Percentiles rank a stretch among this genome's conserved stretches.
Conservation (phyloP, 768 basidiomycete species). For the Mycena galopus region DNA sequence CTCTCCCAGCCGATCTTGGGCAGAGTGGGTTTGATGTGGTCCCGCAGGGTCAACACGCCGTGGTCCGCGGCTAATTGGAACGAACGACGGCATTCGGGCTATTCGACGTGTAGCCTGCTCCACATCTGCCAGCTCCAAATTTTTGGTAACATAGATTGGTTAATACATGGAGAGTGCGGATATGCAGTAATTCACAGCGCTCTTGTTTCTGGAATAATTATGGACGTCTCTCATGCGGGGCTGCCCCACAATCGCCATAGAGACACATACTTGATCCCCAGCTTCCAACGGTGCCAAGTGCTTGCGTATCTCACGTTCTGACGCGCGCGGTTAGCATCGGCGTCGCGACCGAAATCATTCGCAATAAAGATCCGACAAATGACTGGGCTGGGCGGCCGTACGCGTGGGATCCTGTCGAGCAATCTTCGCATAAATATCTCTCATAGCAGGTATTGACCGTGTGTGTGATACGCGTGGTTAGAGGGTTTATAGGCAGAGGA, state of each 20-base stretch:
- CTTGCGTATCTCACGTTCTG: background rate
- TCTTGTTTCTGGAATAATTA: background rate
- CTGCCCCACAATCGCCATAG: no score
- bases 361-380: background rate
- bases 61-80: conserved; percentile 17
- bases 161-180: background rate
- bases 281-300: no score
- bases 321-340: background rate
- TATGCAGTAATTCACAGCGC: background rate
- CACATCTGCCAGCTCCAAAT: background rate
- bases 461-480: no score
- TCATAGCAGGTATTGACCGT: no score
- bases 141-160: background rate
- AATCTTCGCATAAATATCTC: background rate
- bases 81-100: background rate
- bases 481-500: no score
- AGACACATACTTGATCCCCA: no score
- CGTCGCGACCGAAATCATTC: no score
- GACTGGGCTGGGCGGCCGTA: conserved; percentile 16
- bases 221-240: background rate
- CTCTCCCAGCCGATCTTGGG: conserved; percentile 84
- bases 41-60: conserved; percentile 61
- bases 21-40: conserved; percentile 88
- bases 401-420: background rate
- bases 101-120: background rate